Percentiles rank a stretch among this genome's conserved stretches.
Evolutionary conservation across 2,329 filamentous ascomycete genomes (phyloP).

Genomic region (Thermoascus crustaceus): DNA sequence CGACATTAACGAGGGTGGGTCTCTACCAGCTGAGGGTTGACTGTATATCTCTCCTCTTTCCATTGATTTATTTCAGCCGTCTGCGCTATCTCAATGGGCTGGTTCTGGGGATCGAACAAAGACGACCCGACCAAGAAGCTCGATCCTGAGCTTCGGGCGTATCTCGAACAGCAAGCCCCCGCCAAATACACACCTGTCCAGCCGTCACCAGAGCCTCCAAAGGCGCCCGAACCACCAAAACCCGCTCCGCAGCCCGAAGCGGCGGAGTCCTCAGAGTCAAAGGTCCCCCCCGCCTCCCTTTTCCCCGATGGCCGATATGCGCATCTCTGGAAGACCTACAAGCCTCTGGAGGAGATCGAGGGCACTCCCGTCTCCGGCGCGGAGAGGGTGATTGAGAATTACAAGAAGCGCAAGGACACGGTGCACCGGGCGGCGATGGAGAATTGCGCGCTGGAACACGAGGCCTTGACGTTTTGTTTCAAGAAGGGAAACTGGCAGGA

Average conservation of each 20-base stretch:
- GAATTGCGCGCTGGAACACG: constrained; percentile 84
- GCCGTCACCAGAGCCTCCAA: constrained; percentile 12
- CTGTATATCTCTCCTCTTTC: too few relatives aligned
- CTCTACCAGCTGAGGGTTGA: too few relatives aligned
- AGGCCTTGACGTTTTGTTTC: constrained; percentile 77
- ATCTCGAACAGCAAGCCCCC: constrained; percentile 74
- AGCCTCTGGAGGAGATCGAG: constrained; percentile 62
- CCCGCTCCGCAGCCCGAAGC: constrained; percentile 13
- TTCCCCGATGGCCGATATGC: constrained; percentile 68
- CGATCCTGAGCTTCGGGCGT: constrained; percentile 75
- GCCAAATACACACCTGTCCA: constrained; percentile 51
- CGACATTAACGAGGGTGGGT: background rate
- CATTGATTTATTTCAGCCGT: too few relatives aligned
- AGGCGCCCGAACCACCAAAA: constrained; percentile 16
- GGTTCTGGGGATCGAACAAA: constrained; percentile 50
- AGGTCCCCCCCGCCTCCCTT: constrained; percentile 45
- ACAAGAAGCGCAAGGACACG: constrained; percentile 69
- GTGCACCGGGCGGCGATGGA: constrained; percentile 79
- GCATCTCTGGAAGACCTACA: constrained; percentile 88
- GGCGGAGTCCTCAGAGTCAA: constrained; percentile 23
- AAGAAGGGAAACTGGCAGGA: constrained; percentile 59
- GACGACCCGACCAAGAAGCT: constrained; percentile 65
- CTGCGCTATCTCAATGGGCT: constrained; percentile 46
- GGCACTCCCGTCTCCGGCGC: constrained; percentile 68
- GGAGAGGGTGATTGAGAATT: constrained; percentile 71